These are phyloP conservation scores for Rhizophagus prolifer DNA, from an alignment of 192 early-diverging fungal genomes.

Conservation along the genomic window DNA sequence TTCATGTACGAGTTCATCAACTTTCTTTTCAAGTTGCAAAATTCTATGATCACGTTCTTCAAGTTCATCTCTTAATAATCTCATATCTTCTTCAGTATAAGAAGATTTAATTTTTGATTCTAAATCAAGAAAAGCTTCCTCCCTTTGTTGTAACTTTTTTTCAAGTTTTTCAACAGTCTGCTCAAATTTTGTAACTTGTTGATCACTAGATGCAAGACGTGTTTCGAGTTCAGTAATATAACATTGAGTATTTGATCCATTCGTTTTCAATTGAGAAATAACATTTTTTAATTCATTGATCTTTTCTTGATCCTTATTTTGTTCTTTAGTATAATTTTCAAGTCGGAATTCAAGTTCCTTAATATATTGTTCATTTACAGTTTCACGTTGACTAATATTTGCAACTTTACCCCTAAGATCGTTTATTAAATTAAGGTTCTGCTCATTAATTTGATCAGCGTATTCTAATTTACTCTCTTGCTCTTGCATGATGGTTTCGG, in stretches of 20 bases:
- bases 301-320: constrained; percentile 20
- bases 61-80: constrained; percentile 8
- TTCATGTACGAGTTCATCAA: neutral
- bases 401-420: neutral
- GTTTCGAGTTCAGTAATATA: constrained; percentile 22
- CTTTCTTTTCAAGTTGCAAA: constrained; percentile 14
- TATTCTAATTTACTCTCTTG: constrained; percentile 50
- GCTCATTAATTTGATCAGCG: constrained; percentile 5
- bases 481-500: constrained; percentile 54
- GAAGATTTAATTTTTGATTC: neutral
- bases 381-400: constrained; percentile 5
- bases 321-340: neutral
- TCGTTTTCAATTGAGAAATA: constrained; percentile 21
- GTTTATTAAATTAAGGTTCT: constrained; percentile 8
- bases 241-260: constrained; percentile 26
- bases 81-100: neutral
- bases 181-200: neutral
- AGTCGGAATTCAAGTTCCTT: constrained; percentile 14
- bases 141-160: constrained; percentile 9
- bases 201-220: neutral
- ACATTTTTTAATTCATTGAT: constrained; percentile 12
- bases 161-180: constrained; percentile 1
- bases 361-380: constrained; percentile 14
- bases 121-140: neutral
- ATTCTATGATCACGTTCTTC: constrained; percentile 19